A percentile compares a stretch with the other conserved stretches of the same genome.
phyloP scores from a whole-genome alignment of 139 green algal species.

The Ettlia oleoabundans region DNA sequence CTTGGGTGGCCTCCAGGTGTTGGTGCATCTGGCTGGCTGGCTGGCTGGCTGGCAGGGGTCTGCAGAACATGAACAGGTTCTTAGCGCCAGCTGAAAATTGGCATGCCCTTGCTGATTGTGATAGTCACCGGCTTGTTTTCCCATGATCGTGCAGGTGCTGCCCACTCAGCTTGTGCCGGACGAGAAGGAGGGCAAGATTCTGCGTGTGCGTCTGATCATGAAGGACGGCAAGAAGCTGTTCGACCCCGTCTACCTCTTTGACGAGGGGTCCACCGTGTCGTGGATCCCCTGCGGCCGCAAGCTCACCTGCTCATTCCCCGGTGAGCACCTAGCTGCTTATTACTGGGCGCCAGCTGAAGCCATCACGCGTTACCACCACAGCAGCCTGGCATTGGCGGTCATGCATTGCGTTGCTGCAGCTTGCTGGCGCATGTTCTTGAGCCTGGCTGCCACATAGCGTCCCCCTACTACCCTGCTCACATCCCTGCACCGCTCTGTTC shows the following conservation, averaged over 20 bases:
- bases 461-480: background rate
- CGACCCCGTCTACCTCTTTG: conserved; percentile 95
- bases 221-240: conserved; percentile 95
- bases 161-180: conserved; percentile 99
- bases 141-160: conserved; percentile 82
- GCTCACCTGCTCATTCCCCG: conserved; percentile 99
- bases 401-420: too few relatives aligned
- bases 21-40: too few relatives aligned
- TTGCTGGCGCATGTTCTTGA: too few relatives aligned
- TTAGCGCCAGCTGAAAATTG: too few relatives aligned
- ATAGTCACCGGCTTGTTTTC: background rate
- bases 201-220: conserved; percentile 99
- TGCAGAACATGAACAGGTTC: too few relatives aligned
- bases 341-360: too few relatives aligned
- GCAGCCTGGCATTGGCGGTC: too few relatives aligned
- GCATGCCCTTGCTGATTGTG: too few relatives aligned
- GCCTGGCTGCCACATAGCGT: background rate
- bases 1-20: too few relatives aligned
- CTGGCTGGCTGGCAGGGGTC: background rate
- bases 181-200: conserved; percentile 98
- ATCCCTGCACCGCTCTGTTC: background rate
- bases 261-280: conserved; percentile 98
- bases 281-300: conserved; percentile 99
- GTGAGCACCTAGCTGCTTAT: conserved; percentile 33
- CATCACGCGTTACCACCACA: too few relatives aligned